phyloP scores from a whole-genome alignment of 176 grass and related monocot genomes.

The Oryza punctata region DNA sequence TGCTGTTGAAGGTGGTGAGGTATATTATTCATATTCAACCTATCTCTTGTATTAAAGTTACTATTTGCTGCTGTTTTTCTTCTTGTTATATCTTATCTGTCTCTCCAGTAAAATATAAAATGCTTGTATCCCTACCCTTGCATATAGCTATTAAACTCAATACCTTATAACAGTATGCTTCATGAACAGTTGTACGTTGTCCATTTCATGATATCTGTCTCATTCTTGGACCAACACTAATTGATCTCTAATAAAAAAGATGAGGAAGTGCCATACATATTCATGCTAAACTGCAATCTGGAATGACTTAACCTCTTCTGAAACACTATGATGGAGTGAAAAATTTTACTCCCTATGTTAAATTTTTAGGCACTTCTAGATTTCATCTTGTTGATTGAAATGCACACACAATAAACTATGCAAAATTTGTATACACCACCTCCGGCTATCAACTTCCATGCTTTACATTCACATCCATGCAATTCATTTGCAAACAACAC shows the following conservation, averaged over 20 bases:
- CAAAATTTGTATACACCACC: background rate
- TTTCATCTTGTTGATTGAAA: background rate
- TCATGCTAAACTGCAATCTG: background rate
- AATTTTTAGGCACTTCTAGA: background rate
- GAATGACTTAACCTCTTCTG: background rate
- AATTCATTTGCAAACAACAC: background rate
- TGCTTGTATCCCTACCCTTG: background rate
- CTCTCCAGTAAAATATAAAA: background rate
- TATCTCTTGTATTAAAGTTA: background rate
- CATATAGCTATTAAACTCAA: background rate
- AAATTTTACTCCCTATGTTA: background rate
- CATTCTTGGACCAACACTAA: background rate
- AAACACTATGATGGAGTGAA: background rate
- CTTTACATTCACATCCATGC: too few species aligned
- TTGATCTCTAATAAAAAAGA: background rate
- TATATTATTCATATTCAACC: slow-evolving; percentile 33
- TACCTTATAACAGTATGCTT: background rate
- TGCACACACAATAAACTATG: background rate
- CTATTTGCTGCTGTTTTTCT: slow-evolving; percentile 4
- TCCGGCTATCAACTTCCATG: background rate
- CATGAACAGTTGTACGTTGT: background rate
- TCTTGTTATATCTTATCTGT: background rate
- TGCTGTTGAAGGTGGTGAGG: slow-evolving; percentile 63
- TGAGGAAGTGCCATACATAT: background rate
- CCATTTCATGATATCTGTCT: too few species aligned